Evolutionary conservation across 768 basidiomycete genomes (phyloP).

Genomic region (Termitomyces sp.): DNA sequence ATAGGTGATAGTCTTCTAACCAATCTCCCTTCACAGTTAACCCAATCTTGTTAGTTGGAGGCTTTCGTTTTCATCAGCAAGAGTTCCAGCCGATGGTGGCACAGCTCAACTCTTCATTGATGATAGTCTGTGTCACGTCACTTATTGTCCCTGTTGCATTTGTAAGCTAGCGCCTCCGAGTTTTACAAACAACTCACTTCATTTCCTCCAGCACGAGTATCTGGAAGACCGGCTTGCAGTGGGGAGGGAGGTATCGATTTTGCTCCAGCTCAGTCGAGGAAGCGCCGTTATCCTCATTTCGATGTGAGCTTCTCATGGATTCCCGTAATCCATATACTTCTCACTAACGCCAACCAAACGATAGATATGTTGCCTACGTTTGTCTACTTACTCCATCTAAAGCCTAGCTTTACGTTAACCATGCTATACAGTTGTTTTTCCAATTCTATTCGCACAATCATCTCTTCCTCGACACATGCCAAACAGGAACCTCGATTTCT

Average conservation of each 20-base stretch:
- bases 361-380: neutral
- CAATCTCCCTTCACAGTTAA: neutral
- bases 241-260: neutral
- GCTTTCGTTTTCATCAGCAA: conserved; percentile 48
- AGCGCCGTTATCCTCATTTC: neutral
- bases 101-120: conserved; percentile 62
- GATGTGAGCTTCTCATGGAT: neutral
- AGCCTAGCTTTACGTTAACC: neutral
- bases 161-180: neutral
- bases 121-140: conserved; percentile 69
- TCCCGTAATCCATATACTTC: too few species aligned
- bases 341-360: neutral
- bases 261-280: neutral
- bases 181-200: neutral
- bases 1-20: conserved; percentile 38
- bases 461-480: conserved; percentile 35
- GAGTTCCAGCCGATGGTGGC: conserved; percentile 53
- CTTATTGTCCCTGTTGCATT: conserved; percentile 60
- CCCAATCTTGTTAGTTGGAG: conserved; percentile 29
- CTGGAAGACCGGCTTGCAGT: neutral
- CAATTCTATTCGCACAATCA: conserved; percentile 53
- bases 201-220: neutral
- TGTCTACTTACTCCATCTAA: too few species aligned
- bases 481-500: conserved; percentile 18
- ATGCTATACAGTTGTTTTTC: conserved; percentile 48